Conservation (phyloP, 116 monocot species). For the Phalaenopsis hybrid region DNA sequence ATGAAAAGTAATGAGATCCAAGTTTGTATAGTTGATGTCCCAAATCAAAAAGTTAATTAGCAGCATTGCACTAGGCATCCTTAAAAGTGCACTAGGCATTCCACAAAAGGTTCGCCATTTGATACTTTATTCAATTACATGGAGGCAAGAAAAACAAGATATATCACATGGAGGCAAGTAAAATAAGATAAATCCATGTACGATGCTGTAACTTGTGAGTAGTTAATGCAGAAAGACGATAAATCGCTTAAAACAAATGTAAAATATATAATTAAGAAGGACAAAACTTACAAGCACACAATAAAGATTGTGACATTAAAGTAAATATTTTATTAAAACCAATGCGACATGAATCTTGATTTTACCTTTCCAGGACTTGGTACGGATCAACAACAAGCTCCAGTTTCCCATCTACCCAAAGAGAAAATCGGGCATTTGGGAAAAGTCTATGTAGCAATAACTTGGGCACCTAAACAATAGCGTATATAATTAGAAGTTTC, state of each 20-base stretch:
- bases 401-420: constrained; percentile 97
- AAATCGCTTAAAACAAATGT: background rate
- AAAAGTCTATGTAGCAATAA: constrained; percentile 88
- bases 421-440: constrained; percentile 76
- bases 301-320: background rate
- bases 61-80: background rate
- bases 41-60: background rate
- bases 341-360: background rate
- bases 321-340: background rate
- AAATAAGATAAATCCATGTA: background rate
- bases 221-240: background rate
- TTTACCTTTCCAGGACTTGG: constrained; percentile 76
- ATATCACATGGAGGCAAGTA: no score
- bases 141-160: no score
- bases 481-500: background rate
- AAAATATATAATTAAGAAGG: background rate
- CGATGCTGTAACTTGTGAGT: background rate
- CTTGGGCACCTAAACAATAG: constrained; percentile 61
- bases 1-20: no score
- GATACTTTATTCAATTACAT: background rate
- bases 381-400: constrained; percentile 87
- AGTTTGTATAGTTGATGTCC: no score
- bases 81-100: background rate
- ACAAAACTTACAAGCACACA: background rate
- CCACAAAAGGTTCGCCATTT: background rate